phyloP scores from a whole-genome alignment of 441 rosid species.

The Biscutella auriculata region DNA sequence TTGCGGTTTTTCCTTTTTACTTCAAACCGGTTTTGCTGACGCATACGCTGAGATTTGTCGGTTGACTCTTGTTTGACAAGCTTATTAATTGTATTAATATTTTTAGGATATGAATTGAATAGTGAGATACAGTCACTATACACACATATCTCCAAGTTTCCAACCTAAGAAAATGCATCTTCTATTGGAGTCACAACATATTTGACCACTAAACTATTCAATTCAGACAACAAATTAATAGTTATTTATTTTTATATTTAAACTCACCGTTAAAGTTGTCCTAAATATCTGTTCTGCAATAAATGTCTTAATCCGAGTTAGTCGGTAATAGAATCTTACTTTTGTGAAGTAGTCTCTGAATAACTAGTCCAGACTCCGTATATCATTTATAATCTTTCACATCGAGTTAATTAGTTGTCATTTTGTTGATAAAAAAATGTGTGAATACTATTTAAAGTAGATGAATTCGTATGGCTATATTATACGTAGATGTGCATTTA shows the following conservation, averaged over 20 bases:
- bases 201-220: background rate
- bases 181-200: background rate
- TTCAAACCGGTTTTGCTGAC: conserved; percentile 20
- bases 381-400: no score
- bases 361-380: no score
- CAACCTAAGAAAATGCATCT: background rate
- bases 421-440: background rate
- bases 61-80: conserved; percentile 17
- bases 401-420: no score
- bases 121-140: background rate
- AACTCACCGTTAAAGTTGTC: background rate
- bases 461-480: background rate
- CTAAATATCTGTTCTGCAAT: no score
- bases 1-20: background rate
- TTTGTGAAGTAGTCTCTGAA: background rate
- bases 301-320: no score
- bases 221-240: no score
- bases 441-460: background rate
- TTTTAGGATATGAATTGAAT: background rate
- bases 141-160: no score
- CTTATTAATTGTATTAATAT: background rate
- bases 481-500: conserved; percentile 10
- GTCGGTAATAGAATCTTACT: background rate
- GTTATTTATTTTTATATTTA: no score
- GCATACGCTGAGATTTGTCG: conserved; percentile 13